A percentile compares a stretch with the other conserved stretches of the same genome.
Conservation (phyloP, 1,284 basidiomycete species). For the Waitea zeae region DNA sequence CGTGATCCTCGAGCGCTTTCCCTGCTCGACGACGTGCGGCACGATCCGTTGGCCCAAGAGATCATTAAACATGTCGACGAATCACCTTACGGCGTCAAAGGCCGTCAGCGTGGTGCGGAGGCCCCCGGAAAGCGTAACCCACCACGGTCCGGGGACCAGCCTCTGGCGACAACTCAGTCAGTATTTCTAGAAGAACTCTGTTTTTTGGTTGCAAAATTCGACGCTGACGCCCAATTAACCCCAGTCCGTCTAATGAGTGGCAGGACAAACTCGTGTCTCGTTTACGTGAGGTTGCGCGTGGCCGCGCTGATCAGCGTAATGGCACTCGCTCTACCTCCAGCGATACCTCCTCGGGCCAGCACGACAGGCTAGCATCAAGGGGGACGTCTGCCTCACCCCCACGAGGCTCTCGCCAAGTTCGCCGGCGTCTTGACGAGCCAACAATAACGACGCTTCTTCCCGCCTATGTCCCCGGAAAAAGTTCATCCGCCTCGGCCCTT, state of each 20-base stretch:
- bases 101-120: slow-evolving; percentile 24
- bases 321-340: not conserved
- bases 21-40: slow-evolving; percentile 35
- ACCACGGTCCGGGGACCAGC: slow-evolving; percentile 8
- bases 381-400: not conserved
- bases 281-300: not conserved
- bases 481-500: too few relatives aligned
- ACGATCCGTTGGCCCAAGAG: slow-evolving; percentile 57
- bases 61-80: slow-evolving; percentile 62
- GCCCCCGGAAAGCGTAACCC: slow-evolving; percentile 11
- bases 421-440: too few relatives aligned
- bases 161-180: slow-evolving; percentile 37
- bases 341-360: too few relatives aligned
- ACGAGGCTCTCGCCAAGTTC: too few relatives aligned
- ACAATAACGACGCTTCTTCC: too few relatives aligned
- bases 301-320: not conserved
- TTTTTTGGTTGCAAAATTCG: slow-evolving; percentile 2
- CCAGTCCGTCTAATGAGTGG: slow-evolving; percentile 66
- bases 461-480: too few relatives aligned
- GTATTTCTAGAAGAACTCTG: slow-evolving; percentile 13
- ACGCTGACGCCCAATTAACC: slow-evolving; percentile 2
- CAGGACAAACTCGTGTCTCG: slow-evolving; percentile 40
- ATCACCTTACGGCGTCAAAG: slow-evolving; percentile 57
- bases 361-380: not conserved
- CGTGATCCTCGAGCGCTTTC: slow-evolving; percentile 45